These are phyloP conservation scores for Phenoliferia sp. DNA, from an alignment of 1,284 basidiomycete genomes.

Conservation along the genomic window DNA sequence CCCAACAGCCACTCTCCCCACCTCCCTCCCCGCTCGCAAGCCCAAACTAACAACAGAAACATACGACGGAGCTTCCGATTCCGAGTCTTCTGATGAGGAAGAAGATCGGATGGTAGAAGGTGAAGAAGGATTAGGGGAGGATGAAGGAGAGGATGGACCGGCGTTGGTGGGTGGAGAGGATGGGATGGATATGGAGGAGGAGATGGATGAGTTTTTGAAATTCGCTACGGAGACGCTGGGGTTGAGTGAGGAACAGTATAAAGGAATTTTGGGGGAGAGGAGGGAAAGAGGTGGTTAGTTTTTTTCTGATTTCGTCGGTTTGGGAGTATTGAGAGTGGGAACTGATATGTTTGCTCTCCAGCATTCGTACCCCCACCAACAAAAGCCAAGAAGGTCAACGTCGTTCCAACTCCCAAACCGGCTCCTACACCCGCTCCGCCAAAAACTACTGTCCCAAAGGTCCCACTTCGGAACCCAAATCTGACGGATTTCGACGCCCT, in stretches of 20 bases:
- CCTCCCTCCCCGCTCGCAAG: background rate
- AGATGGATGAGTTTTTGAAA: constrained; percentile 85
- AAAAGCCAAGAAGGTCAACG: constrained; percentile 29
- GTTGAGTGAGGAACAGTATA: constrained; percentile 76
- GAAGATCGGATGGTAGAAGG: constrained; percentile 14
- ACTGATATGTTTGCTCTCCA: constrained; percentile 36
- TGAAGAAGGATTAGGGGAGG: constrained; percentile 33
- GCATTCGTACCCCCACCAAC: constrained; percentile 58
- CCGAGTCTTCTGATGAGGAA: constrained; percentile 28
- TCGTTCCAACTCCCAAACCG: constrained; percentile 19
- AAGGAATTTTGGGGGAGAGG: constrained; percentile 69
- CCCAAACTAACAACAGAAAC: constrained; percentile 26
- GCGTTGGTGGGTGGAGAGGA: constrained; percentile 36
- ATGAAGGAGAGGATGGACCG: constrained; percentile 63
- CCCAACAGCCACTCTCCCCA: background rate
- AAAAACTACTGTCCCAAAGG: background rate
- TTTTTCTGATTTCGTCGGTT: background rate
- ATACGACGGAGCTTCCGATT: constrained; percentile 33
- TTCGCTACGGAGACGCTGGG: constrained; percentile 86
- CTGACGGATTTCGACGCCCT: constrained; percentile 89
- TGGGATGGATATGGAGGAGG: constrained; percentile 76
- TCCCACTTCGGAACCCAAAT: constrained; percentile 50
- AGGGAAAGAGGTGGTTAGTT: constrained; percentile 65
- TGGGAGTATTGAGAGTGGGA: background rate
- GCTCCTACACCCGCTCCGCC: background rate